Percentiles rank a stretch among this genome's conserved stretches.
phyloP scores from a whole-genome alignment of 805 yeast species.

The Kodamaea neixiangensis region DNA sequence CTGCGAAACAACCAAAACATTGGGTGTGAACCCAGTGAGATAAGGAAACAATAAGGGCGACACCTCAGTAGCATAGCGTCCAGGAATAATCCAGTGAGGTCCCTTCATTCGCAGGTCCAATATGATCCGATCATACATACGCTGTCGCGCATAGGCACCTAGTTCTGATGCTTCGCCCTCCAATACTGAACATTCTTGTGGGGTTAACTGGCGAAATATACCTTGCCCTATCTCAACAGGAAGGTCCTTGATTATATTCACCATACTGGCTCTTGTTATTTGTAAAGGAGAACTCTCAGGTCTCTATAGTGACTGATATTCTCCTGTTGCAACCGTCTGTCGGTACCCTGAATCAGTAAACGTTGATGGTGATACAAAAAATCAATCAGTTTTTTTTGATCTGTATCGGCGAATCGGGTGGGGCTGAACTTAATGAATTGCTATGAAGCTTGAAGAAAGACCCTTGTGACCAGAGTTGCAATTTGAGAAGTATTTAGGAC shows the following conservation, averaged over 20 bases:
- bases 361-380: neutral
- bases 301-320: neutral
- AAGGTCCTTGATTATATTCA: neutral
- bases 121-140: conserved; percentile 1
- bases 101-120: conserved; percentile 1
- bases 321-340: neutral
- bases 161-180: neutral
- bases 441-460: no score
- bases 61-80: neutral
- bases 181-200: neutral
- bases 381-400: no score
- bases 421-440: no score
- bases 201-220: neutral
- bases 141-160: neutral
- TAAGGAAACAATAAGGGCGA: conserved; percentile 1
- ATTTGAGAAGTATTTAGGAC: no score
- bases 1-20: neutral
- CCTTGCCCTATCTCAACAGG: neutral
- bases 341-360: neutral
- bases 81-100: conserved; percentile 2
- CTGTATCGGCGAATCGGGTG: neutral
- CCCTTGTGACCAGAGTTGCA: no score
- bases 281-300: neutral
- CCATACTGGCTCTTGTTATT: neutral
- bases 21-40: conserved; percentile 1